These are phyloP conservation scores for Aspergillus phoenicis DNA, from an alignment of 2,329 filamentous ascomycete genomes.

Conservation along the genomic window DNA sequence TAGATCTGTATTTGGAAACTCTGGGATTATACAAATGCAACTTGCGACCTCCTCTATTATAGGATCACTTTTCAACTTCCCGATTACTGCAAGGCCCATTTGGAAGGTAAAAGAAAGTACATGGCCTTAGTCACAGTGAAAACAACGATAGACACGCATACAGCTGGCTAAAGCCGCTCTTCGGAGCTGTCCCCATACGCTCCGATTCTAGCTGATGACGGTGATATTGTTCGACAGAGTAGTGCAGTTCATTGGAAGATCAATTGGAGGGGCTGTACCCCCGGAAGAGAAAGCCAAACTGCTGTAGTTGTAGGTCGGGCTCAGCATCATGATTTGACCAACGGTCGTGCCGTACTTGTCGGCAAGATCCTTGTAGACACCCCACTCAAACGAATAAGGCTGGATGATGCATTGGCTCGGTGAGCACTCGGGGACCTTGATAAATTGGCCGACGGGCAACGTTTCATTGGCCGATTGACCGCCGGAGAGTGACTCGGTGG, in stretches of 20 bases:
- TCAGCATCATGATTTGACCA: constrained; percentile 24
- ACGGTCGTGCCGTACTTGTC: constrained; percentile 20
- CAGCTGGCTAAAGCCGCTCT: too few relatives aligned
- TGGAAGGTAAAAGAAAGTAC: too few relatives aligned
- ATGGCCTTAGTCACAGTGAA: too few relatives aligned
- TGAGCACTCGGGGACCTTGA: constrained; percentile 19
- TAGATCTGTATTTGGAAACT: too few relatives aligned
- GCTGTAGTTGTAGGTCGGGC: constrained; percentile 22
- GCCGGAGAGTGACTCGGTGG: constrained; percentile 10
- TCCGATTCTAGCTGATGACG: too few relatives aligned
- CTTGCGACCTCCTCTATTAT: too few relatives aligned
- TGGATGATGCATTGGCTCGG: constrained; percentile 18
- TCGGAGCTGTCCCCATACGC: too few relatives aligned
- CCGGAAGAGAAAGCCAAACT: not conserved
- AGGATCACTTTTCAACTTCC: too few relatives aligned
- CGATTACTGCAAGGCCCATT: too few relatives aligned
- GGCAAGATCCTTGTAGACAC: constrained; percentile 25
- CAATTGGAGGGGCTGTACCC: not conserved
- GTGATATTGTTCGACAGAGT: not conserved
- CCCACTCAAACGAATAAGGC: constrained; percentile 18
- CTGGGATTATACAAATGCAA: too few relatives aligned
- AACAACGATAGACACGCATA: too few relatives aligned
- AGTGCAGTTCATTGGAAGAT: not conserved
- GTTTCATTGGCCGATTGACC: not conserved
- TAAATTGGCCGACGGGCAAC: constrained; percentile 10